Percentiles rank a stretch among this genome's conserved stretches.
These are phyloP conservation scores for Thalassiosira livingstoniorum DNA, from an alignment of 352 stramenopile species.

Conservation along the genomic window DNA sequence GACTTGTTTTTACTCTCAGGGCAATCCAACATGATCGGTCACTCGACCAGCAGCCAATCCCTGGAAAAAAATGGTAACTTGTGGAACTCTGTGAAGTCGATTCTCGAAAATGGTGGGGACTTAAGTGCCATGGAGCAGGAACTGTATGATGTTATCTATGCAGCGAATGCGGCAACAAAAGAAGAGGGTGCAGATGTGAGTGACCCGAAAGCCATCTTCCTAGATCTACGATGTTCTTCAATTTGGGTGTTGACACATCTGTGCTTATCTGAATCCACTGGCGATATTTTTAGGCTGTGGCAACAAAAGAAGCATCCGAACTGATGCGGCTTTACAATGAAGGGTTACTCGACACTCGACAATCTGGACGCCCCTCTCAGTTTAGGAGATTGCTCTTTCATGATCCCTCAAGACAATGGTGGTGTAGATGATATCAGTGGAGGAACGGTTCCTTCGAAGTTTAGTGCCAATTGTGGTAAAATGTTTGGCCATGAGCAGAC, in stretches of 20 bases:
- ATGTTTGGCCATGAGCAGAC: conserved; percentile 43
- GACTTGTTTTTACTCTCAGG: conserved; percentile 36
- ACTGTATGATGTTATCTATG: conserved; percentile 5
- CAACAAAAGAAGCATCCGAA: conserved; percentile 1
- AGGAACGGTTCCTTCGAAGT: conserved; percentile 8
- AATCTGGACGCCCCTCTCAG: conserved; percentile 18
- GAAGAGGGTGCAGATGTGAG: no score
- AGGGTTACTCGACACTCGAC: conserved; percentile 25
- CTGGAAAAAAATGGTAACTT: conserved; percentile 8
- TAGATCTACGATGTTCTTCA: no score
- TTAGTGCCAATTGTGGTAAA: conserved; percentile 25
- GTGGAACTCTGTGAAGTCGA: conserved; percentile 6
- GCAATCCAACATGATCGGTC: conserved; percentile 33
- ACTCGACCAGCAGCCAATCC: conserved; percentile 5
- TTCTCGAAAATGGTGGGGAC: conserved; percentile 10
- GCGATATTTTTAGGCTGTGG: no score
- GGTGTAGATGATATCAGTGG: conserved; percentile 24
- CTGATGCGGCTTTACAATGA: conserved; percentile 18
- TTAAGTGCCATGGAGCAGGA: background rate
- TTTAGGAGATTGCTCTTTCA: conserved; percentile 32
- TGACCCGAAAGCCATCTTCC: no score
- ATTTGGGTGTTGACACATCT: no score
- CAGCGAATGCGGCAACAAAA: background rate
- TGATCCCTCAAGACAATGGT: conserved; percentile 6
- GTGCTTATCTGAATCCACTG: no score